Conservation (phyloP, 495 filamentous ascomycete species). For the Aspergillus kassunensis region DNA sequence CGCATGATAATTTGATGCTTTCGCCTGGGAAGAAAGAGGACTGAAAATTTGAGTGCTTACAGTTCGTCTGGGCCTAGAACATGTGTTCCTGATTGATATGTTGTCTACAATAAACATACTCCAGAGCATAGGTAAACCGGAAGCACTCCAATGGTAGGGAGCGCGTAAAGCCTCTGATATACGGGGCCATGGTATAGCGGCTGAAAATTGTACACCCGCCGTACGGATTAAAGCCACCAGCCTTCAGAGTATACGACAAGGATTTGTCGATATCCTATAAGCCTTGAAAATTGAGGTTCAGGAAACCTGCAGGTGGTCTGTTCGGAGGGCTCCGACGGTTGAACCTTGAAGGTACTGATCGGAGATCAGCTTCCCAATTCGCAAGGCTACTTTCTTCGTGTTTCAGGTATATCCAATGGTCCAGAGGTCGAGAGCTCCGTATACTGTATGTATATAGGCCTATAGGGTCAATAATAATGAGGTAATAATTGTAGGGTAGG, state of each 20-base stretch:
- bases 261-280: too few species aligned
- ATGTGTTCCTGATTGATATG: constrained; percentile 14
- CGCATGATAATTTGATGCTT: neutral
- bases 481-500: neutral
- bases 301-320: neutral
- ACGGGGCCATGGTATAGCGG: too few species aligned
- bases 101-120: constrained; percentile 6
- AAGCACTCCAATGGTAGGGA: too few species aligned
- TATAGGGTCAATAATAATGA: neutral
- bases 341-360: neutral
- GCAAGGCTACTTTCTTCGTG: neutral
- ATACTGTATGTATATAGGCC: too few species aligned
- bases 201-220: too few species aligned
- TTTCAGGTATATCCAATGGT: too few species aligned
- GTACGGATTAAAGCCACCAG: too few species aligned
- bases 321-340: neutral
- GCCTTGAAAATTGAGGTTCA: neutral
- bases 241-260: too few species aligned
- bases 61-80: constrained; percentile 20
- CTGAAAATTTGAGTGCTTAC: constrained; percentile 15
- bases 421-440: too few species aligned
- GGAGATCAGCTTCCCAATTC: constrained; percentile 4
- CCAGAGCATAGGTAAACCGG: too few species aligned
- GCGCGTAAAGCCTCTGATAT: too few species aligned
- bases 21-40: neutral